Base-by-base conservation (phyloP, 2,329 filamentous ascomycete species). In the Raffaelea albimanens region DNA sequence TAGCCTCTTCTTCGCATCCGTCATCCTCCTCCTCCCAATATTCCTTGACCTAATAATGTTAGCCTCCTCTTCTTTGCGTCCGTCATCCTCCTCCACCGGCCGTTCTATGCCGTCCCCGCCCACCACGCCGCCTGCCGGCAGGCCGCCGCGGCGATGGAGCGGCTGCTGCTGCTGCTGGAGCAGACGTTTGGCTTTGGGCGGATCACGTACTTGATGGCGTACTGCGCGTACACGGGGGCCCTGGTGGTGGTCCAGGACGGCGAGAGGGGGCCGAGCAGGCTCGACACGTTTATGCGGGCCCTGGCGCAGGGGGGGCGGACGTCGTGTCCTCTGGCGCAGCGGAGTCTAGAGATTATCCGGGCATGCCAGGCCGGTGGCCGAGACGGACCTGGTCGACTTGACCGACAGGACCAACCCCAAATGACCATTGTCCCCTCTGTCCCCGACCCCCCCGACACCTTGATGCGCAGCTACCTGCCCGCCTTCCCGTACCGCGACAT, bases 201-300 rank as follows among this genome's bases (percentile, higher is more conserved):
- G 11, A 52, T 63, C 13, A 60, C 59, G 3, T 64, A 63, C 40
- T 45, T 63, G 8, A 61, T 62, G 55, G 60, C 55, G 4, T 64
- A 64, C 46, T 62, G 59, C 47, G 56, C 59, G 33, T 63, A 63
- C 44, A 62, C 59, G 4, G 58, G 55, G 9, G 60, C 60, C n/a
- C 59, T 60, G 1, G 58, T 57, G 1, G 54, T 56, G 18, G 51
- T 61, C 10, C 55, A 59, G 33, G 59, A 62, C 44, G 56, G 55
- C 25, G 59, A 60, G 40, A 50, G 2, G 56, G 58, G 5, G 52
- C 52, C 43, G 22, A 16, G 45, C 21, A 54, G 48, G 36, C 53
- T 61, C 34, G 53, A 58, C 38, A 62, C 59, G 1, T 62, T 57
- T 45, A 49, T 61, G 7, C 56, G 58, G 14, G 56, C 57, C 1